phyloP scores from a whole-genome alignment of 1,139 yeast species.

The Geotrichum histeridarum region DNA sequence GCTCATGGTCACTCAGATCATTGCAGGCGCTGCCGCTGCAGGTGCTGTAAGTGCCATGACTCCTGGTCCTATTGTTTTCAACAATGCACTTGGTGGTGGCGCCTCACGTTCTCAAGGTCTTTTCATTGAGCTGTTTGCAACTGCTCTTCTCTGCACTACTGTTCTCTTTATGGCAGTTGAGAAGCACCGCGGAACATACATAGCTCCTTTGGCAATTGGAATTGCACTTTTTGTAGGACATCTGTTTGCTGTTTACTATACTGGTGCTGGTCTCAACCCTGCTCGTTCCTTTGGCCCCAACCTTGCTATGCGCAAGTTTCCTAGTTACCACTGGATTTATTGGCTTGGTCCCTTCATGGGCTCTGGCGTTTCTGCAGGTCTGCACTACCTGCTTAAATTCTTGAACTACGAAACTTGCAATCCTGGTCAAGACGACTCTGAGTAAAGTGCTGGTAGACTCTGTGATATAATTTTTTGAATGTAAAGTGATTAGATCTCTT shows the following conservation, averaged over 20 bases:
- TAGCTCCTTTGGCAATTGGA: slow-evolving; percentile 85
- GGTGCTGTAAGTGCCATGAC: slow-evolving; percentile 86
- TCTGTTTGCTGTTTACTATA: slow-evolving; percentile 72
- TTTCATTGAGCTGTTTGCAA: slow-evolving; percentile 79
- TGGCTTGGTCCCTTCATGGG: slow-evolving; percentile 86
- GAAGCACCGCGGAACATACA: slow-evolving; percentile 66
- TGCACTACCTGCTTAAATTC: slow-evolving; percentile 63
- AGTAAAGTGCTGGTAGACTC: too few species aligned
- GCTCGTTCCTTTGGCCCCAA: slow-evolving; percentile 87
- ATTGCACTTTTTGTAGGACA: slow-evolving; percentile 77
- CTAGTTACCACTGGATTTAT: slow-evolving; percentile 84
- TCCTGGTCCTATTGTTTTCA: slow-evolving; percentile 71
- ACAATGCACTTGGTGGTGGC: slow-evolving; percentile 70
- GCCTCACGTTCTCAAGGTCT: slow-evolving; percentile 70
- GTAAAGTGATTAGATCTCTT: too few species aligned
- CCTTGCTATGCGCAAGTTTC: slow-evolving; percentile 67
- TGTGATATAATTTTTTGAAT: too few species aligned
- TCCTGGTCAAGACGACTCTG: slow-evolving; percentile 56
- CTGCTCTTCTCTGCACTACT: slow-evolving; percentile 65
- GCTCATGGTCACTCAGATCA: slow-evolving; percentile 62
- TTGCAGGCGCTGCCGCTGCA: slow-evolving; percentile 91
- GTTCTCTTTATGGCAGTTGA: slow-evolving; percentile 83
- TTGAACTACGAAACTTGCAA: slow-evolving; percentile 67
- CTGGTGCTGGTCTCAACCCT: slow-evolving; percentile 91
- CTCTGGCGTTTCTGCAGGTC: slow-evolving; percentile 56